phyloP scores from a whole-genome alignment of 2,329 filamentous ascomycete genomes.

The Penicillium sp. region DNA sequence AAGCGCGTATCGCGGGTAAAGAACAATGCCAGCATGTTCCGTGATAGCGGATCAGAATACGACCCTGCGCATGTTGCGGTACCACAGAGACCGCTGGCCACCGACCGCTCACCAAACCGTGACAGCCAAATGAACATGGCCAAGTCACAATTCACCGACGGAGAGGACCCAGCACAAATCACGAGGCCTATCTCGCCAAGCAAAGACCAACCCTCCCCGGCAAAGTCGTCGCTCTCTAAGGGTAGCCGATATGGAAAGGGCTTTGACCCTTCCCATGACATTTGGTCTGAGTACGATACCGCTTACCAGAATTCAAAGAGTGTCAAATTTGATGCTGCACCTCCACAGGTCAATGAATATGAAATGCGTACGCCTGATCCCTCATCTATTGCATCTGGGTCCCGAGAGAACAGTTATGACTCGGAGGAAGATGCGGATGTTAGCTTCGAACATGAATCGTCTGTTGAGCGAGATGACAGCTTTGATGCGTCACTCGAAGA shows the following conservation, averaged over 20 bases:
- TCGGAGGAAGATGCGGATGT: constrained; percentile 68
- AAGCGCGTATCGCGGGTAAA: constrained; percentile 93
- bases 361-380: constrained; percentile 95
- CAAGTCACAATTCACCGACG: constrained; percentile 36
- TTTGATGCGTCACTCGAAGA: constrained; percentile 95
- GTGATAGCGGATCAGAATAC: constrained; percentile 88
- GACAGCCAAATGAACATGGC: constrained; percentile 67
- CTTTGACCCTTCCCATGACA: constrained; percentile 64
- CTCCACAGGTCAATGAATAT: constrained; percentile 94
- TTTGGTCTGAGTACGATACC: constrained; percentile 57
- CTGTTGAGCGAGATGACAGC: constrained; percentile 69
- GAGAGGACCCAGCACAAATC: constrained; percentile 13
- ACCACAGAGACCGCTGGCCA: constrained; percentile 75
- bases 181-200: constrained; percentile 52
- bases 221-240: constrained; percentile 80
- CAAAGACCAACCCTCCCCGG: constrained; percentile 70
- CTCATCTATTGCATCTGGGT: constrained; percentile 85
- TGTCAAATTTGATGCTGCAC: constrained; percentile 91
- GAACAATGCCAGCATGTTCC: constrained; percentile 88
- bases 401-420: constrained; percentile 88
- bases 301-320: constrained; percentile 88
- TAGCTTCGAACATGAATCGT: constrained; percentile 55
- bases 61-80: constrained; percentile 72
- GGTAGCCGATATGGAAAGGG: constrained; percentile 51
- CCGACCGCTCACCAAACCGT: constrained; percentile 51